Base-by-base conservation (phyloP, 2,329 filamentous ascomycete genomes). In the Diaporthe sp. region DNA sequence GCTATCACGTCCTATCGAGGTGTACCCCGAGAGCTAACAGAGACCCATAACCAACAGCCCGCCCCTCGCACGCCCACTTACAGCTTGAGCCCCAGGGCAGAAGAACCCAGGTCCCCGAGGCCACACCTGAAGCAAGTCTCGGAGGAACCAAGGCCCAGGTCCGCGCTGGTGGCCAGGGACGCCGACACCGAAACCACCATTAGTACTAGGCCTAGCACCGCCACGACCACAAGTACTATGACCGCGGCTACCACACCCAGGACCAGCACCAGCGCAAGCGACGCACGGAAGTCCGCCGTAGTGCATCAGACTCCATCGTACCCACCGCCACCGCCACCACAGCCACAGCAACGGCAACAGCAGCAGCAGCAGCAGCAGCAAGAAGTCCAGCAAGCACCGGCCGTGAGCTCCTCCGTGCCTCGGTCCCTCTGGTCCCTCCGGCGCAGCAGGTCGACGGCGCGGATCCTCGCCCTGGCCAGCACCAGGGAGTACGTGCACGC, bases 391-490 rank as follows among this genome's bases (percentile, higher is more conserved):
- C 58, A 73, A 22, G 9, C 44, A 5, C 53, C 9, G 10, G 8
- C 25, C 25, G 37, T 72, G 34, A 55, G 46, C n/a, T 3, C 15
- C 15, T 53, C 65, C n/a, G 49, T 51, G 22, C 65, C 65, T 10
- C 28, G 58, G 25, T n/a, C 34, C 13, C 46, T 51, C 19, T 68
- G 51, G 46, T 55, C 53, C 37, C 59, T 71, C 8, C 57, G 53
- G 57, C 70, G 67, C 61, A 72, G 39, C 34, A 67, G 28, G 44
- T 53, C 44, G 31, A 58, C 57, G 59, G 39, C 46, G 31, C 72
- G 51, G 46, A 69, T 44, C 22, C 72, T 57, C 13, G 28, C 61
- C 39, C 61, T 67, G 51, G 51, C 49, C 15, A 69, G 51, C 51
- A 44, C 72, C 31, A 17, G 44, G 51, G 49, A 74, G 19, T 46